These are phyloP conservation scores for Pythium inflatum DNA, from an alignment of 352 stramenopile species.

Conservation along the genomic window DNA sequence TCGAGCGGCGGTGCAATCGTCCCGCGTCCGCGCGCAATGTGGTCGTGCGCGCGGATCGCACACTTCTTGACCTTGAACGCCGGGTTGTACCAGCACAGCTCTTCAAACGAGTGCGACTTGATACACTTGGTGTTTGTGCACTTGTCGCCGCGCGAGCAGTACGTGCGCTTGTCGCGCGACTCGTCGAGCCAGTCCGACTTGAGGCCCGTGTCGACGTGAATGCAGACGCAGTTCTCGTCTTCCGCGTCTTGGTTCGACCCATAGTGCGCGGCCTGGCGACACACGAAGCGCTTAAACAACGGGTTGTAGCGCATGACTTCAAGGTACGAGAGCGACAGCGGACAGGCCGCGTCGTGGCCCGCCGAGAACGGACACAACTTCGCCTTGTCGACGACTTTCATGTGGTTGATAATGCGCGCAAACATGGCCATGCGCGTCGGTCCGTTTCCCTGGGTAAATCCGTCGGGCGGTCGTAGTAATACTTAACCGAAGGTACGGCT, in stretches of 20 bases:
- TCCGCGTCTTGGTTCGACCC: conserved; percentile 45
- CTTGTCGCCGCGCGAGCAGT: conserved; percentile 9
- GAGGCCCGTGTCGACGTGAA: conserved; percentile 50
- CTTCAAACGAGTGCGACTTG: conserved; percentile 34
- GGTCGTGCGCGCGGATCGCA: conserved; percentile 1
- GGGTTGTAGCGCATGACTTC: conserved; percentile 64
- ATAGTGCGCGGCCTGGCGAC: conserved; percentile 48
- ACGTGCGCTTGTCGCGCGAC: conserved; percentile 22
- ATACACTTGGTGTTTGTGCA: conserved; percentile 20
- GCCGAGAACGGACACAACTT: conserved; percentile 43
- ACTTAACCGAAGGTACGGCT: neutral
- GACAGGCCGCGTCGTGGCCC: conserved; percentile 34
- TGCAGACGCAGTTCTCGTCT: conserved; percentile 46
- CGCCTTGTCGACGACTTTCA: conserved; percentile 46
- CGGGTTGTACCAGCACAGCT: conserved; percentile 34
- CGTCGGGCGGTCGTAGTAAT: conserved; percentile 15
- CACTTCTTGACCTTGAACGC: conserved; percentile 21
- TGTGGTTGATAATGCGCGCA: conserved; percentile 57
- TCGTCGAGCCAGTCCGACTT: conserved; percentile 52
- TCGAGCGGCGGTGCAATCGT: conserved; percentile 15
- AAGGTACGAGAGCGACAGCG: conserved; percentile 47
- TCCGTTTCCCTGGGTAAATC: conserved; percentile 16
- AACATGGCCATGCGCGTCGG: conserved; percentile 41
- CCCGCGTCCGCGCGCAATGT: conserved; percentile 11
- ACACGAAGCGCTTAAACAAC: conserved; percentile 53